phyloP scores from a whole-genome alignment of 2,329 filamentous ascomycete species.

The Phaeosphaeriaceae sp. region DNA sequence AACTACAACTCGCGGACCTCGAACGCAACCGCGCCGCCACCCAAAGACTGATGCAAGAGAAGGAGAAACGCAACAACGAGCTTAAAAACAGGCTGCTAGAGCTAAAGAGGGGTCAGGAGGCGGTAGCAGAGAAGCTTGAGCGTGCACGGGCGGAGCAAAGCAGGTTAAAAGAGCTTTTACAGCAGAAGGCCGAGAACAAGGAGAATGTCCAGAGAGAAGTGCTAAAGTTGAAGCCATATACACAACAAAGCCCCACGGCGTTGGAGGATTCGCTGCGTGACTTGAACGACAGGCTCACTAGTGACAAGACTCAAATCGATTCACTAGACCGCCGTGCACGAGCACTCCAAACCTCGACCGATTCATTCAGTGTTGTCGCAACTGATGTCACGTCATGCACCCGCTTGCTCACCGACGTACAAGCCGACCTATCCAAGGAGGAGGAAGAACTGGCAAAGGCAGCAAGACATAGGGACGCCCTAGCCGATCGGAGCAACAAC shows the following conservation, averaged over 20 bases:
- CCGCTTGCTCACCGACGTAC: constrained; percentile 86
- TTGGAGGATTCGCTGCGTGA: constrained; percentile 84
- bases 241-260: constrained; percentile 82
- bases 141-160: constrained; percentile 81
- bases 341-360: constrained; percentile 87
- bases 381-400: constrained; percentile 87
- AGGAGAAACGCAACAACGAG: constrained; percentile 84
- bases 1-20: constrained; percentile 80
- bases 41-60: constrained; percentile 82
- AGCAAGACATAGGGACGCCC: constrained; percentile 80
- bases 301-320: constrained; percentile 86
- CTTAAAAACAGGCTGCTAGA: constrained; percentile 83
- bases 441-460: constrained; percentile 87
- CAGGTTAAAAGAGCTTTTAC: constrained; percentile 73
- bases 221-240: constrained; percentile 88
- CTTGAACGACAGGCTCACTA: constrained; percentile 76
- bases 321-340: constrained; percentile 84
- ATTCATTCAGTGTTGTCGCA: constrained; percentile 84
- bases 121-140: constrained; percentile 81
- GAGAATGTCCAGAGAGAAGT: constrained; percentile 82
- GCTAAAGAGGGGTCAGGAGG: constrained; percentile 80
- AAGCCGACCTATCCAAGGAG: constrained; percentile 83
- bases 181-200: constrained; percentile 73
- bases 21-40: constrained; percentile 78
- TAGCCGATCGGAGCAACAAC: constrained; percentile 86